Conservation (phyloP, 73 alveolate species). For the Diophrys sp. region DNA sequence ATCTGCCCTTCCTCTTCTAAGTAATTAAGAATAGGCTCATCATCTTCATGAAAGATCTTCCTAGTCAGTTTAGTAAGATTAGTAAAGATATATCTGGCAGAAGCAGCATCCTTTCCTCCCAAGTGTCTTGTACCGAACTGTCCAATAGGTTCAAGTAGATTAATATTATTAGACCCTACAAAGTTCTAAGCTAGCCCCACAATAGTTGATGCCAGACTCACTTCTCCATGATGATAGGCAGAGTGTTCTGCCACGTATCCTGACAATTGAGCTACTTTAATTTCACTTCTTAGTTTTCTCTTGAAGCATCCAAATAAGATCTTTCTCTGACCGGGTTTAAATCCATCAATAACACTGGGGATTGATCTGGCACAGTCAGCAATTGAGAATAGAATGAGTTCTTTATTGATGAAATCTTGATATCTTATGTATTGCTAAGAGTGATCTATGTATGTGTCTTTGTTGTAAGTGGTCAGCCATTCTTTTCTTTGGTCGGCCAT, state of each 20-base stretch:
- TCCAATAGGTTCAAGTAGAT: slow-evolving; percentile 93
- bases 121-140: slow-evolving; percentile 97
- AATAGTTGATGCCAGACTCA: slow-evolving; percentile 89
- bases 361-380: slow-evolving; percentile 96
- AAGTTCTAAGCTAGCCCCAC: slow-evolving; percentile 98
- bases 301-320: slow-evolving; percentile 97
- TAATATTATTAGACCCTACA: slow-evolving; percentile 97
- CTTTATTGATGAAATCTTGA: slow-evolving; percentile 96
- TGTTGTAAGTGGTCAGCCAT: slow-evolving; percentile 83
- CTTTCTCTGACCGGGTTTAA: slow-evolving; percentile 99
- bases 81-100: slow-evolving; percentile 99
- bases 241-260: slow-evolving; percentile 99
- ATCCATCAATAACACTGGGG: slow-evolving; percentile 97
- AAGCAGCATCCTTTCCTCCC: slow-evolving; percentile 99
- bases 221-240: slow-evolving; percentile 99
- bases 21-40: slow-evolving; percentile 94
- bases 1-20: slow-evolving; percentile 98
- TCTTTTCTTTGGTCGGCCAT: slow-evolving; percentile 97
- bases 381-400: slow-evolving; percentile 92
- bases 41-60: slow-evolving; percentile 90
- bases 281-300: slow-evolving; percentile 93
- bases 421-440: slow-evolving; percentile 58
- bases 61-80: slow-evolving; percentile 87
- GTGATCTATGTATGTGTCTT: slow-evolving; percentile 86
- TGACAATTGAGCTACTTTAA: slow-evolving; percentile 97